phyloP scores from a whole-genome alignment of 2,329 filamentous ascomycete species.

The Colletotrichum shisoi region DNA sequence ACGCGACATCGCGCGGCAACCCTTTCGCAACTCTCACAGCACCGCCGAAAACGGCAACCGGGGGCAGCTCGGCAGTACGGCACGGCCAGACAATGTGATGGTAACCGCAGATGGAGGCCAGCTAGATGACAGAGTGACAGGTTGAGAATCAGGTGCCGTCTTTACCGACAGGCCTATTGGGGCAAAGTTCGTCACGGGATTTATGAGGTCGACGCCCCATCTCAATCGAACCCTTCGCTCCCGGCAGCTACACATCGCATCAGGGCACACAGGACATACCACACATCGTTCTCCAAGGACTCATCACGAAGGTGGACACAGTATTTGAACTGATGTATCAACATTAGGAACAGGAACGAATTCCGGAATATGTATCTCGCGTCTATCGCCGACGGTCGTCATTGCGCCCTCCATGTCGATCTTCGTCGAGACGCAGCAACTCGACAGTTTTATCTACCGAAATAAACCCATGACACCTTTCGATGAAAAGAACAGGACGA shows the following conservation, averaged over 20 bases:
- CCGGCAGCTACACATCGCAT: neutral
- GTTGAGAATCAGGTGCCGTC: conserved; percentile 17
- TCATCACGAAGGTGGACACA: neutral
- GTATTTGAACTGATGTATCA: neutral
- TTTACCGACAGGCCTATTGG: conserved; percentile 2
- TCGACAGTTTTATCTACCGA: conserved; percentile 36
- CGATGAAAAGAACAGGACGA: conserved; percentile 13
- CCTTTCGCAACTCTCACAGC: neutral
- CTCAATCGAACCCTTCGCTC: neutral
- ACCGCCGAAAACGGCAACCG: neutral
- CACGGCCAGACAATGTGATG: conserved; percentile 14
- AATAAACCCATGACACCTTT: conserved; percentile 29
- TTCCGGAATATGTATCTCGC: conserved; percentile 20
- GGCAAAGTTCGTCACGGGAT: neutral
- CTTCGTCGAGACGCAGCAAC: conserved; percentile 23
- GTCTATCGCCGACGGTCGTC: conserved; percentile 27
- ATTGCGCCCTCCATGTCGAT: conserved; percentile 19
- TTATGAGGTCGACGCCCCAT: neutral
- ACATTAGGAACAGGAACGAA: conserved; percentile 13
- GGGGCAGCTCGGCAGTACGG: conserved; percentile 26
- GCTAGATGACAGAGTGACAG: neutral
- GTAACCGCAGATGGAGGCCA: conserved; percentile 17
- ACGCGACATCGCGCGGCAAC: conserved; percentile 9
- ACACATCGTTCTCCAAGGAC: no score
- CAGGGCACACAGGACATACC: neutral